Base-by-base conservation (phyloP, 257 asterid genomes). In the Phtheirospermum japonicum region DNA sequence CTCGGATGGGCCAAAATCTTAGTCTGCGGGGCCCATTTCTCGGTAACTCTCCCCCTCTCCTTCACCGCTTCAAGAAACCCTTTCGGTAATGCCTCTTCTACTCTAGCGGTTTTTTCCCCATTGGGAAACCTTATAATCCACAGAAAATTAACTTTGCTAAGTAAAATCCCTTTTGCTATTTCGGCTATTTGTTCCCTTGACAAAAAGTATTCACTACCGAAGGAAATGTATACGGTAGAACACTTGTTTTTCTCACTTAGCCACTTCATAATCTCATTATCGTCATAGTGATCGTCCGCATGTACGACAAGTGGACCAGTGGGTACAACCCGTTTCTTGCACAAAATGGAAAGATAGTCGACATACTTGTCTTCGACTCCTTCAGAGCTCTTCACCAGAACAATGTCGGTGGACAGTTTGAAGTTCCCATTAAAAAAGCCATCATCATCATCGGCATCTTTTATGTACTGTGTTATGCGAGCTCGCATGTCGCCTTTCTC, bases 141-240 rank as follows among this genome's bases (percentile, higher is more conserved):
- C 3, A 77, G 56, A 59, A 77, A 77, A 13, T 57, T 69, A 14
- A 48, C 72, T 6, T 37, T 50, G 37, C 71, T 48, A 43, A 77
- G 56, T 30, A 50, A 58, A 5, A 77, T 10, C 49, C 66, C 73
- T 18, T 73, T 68, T 4, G 74, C 74, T 28, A 77, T 34, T 26
- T 65, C 76, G n/a, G 56, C 50, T 0, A 73, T 73, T 32, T 77
- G 69, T 14, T 73, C 66, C 31, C 60, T 42, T 3, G 73, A 57
- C 56, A 75, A 19, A 48, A 68, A 71, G 33, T 33, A 60, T 59
- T 78, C 83, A 58, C 83, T 78, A 0, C 83, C 78, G 66, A 78
- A 78, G 0, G 80, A 72, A 39, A 75, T 59, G 55, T 60, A 75
- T 13, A 79, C 26, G 7, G 70, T 65, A 1, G 84, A 79, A 34